Base-by-base conservation (phyloP, 1,139 yeast species). In the Lodderomyces jiufengensis region DNA sequence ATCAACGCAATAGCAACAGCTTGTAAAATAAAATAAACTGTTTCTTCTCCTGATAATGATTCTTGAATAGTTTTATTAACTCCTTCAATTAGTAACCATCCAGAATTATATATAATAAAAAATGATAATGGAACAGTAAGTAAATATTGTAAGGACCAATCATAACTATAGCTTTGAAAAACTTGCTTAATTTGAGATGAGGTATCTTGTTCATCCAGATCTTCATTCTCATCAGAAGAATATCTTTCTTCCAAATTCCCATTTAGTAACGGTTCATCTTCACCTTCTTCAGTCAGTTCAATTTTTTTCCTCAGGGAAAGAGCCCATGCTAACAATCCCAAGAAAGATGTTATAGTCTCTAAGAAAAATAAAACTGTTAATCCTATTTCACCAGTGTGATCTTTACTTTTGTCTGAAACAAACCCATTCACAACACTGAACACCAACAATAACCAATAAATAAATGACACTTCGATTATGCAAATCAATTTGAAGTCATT, bases 71-170 rank as follows among this genome's bases (percentile, higher is more conserved):
- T 74, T 55, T 85, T 86, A 47, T 74, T 73, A 23, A 83, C 42
- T 0, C 86, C 92, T 41, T 78, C 80, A 30, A 85, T 53, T 1
- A 78, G 51, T 40, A 84, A 63, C 42, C 65, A 69, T 1, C 81
- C 76, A 30, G 71, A 65, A 33, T 72, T 62, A 46, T 72, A 76
- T 13, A 78, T 50, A 21, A 81, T 45, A 31, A 74, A 69, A 1
- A 78, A 63, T 0, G 80, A 66, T n/a, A 84, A 34, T 4, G 95
- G 95, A 6, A 81, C 85, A 24, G 81, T 57, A 3, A 81, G 45
- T 23, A 84, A 48, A 48, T 76, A 85, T 56, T 87, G 95, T 18
- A 85, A 48, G 7, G 81, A 70, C 95, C 96, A 87, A 50, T 84
- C 95, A 53, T 83, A 86, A 31, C 81, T 70, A n/a, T n/a, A n/a